phyloP scores from a whole-genome alignment of 805 yeast species.

The Wickerhamiella sorbophila region DNA sequence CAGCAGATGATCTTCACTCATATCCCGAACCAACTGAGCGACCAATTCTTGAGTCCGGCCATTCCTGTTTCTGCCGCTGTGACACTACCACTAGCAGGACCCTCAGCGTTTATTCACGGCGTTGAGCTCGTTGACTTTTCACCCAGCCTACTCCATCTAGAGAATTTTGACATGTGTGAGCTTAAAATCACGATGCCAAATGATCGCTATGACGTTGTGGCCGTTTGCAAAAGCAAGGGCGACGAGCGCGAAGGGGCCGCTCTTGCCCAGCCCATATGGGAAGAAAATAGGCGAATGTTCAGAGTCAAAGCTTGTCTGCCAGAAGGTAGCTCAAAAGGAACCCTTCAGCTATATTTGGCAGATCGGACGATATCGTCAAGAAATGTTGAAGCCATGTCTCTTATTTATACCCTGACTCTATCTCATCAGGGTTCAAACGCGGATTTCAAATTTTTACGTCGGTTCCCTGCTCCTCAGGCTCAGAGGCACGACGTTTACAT shows the following conservation, averaged over 20 bases:
- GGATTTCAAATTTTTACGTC: conserved; percentile 47
- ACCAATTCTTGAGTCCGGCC: conserved; percentile 80
- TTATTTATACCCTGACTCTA: conserved; percentile 61
- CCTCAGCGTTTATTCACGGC: conserved; percentile 52
- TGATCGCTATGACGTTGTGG: conserved; percentile 49
- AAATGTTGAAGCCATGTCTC: conserved; percentile 32
- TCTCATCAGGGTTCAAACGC: conserved; percentile 49
- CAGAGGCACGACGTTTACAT: conserved; percentile 66
- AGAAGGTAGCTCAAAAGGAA: conserved; percentile 50
- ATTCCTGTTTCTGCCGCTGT: conserved; percentile 64
- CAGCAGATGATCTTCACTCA: conserved; percentile 67
- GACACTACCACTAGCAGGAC: conserved; percentile 74
- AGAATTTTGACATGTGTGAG: conserved; percentile 68
- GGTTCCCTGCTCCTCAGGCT: conserved; percentile 58
- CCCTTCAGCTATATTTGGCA: conserved; percentile 48
- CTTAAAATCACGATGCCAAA: conserved; percentile 56
- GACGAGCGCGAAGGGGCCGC: conserved; percentile 38
- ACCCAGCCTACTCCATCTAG: conserved; percentile 57
- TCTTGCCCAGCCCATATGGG: conserved; percentile 67
- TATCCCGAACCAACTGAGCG: conserved; percentile 61
- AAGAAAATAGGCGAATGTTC: conserved; percentile 46
- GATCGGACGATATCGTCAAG: conserved; percentile 15
- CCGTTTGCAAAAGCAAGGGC: conserved; percentile 28
- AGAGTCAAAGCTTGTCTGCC: conserved; percentile 76
- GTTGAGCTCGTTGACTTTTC: conserved; percentile 54